Evolutionary conservation across 495 filamentous ascomycete genomes (phyloP).

Genomic region (Astrocystis sublimbata): DNA sequence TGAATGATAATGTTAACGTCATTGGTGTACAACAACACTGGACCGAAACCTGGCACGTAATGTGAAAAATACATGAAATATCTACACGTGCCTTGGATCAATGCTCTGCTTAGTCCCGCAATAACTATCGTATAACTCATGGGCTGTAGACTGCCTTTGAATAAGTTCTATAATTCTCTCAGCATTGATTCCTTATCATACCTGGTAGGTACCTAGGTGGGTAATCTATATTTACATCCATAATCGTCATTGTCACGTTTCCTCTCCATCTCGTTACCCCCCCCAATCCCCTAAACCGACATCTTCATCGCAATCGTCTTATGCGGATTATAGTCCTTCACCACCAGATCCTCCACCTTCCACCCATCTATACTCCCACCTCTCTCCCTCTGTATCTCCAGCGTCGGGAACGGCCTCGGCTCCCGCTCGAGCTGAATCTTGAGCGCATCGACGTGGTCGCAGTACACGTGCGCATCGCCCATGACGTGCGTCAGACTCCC

Average conservation of each 20-base stretch:
- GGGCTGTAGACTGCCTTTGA: too few relatives aligned
- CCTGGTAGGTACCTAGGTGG: too few relatives aligned
- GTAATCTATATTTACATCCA: too few relatives aligned
- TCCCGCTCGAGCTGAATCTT: constrained; percentile 74
- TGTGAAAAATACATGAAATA: too few relatives aligned
- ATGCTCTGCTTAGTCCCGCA: too few relatives aligned
- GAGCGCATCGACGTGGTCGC: constrained; percentile 89
- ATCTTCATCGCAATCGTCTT: constrained; percentile 96
- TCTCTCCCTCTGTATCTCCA: constrained; percentile 66
- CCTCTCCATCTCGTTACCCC: neutral
- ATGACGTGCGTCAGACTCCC: constrained; percentile 88
- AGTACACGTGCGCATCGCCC: constrained; percentile 95
- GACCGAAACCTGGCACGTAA: too few relatives aligned
- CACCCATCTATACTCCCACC: constrained; percentile 79
- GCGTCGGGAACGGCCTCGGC: constrained; percentile 77
- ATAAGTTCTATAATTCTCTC: too few relatives aligned
- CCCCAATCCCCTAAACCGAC: constrained; percentile 62
- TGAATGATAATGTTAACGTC: too few relatives aligned
- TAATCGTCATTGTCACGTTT: neutral
- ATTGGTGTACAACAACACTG: too few relatives aligned
- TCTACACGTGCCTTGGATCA: too few relatives aligned
- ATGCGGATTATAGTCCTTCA: constrained; percentile 87
- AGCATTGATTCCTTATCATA: too few relatives aligned
- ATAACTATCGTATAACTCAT: too few relatives aligned
- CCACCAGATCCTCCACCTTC: constrained; percentile 82